Conservation (phyloP, 2,329 filamentous ascomycete genomes). For the Trichoderma sp. region DNA sequence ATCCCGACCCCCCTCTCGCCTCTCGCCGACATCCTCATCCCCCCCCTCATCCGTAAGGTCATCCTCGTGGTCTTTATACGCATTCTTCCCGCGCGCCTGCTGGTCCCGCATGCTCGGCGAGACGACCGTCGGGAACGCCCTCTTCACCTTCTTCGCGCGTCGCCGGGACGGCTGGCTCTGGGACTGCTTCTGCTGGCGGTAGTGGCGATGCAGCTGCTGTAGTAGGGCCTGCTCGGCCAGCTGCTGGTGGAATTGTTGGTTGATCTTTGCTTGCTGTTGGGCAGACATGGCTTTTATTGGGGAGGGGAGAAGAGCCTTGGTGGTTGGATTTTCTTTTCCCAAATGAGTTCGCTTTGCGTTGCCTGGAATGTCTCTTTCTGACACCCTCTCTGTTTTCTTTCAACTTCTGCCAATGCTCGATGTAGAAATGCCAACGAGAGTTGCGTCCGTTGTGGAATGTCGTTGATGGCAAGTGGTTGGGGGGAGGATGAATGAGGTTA, state of each 20-base stretch:
- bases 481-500: neutral
- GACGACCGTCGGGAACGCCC: constrained; percentile 40
- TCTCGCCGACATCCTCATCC: constrained; percentile 19
- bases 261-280: neutral
- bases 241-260: constrained; percentile 6
- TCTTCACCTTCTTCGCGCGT: neutral
- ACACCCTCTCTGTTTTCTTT: neutral
- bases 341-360: accelerated
- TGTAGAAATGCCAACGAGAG: neutral
- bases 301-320: too few species aligned
- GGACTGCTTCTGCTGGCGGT: neutral
- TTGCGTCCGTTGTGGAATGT: neutral
- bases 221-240: neutral
- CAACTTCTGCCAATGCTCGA: neutral
- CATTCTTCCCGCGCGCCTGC: constrained; percentile 58
- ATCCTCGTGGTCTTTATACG: constrained; percentile 36
- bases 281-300: neutral
- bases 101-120: constrained; percentile 53
- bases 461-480: neutral
- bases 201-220: neutral
- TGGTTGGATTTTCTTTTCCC: neutral
- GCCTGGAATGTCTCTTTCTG: neutral
- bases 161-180: neutral
- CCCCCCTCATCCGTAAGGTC: constrained; percentile 31
- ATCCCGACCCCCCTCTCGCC: too few species aligned